Conservation (phyloP, 495 filamentous ascomycete species). For the Lophiostoma macrostomum region DNA sequence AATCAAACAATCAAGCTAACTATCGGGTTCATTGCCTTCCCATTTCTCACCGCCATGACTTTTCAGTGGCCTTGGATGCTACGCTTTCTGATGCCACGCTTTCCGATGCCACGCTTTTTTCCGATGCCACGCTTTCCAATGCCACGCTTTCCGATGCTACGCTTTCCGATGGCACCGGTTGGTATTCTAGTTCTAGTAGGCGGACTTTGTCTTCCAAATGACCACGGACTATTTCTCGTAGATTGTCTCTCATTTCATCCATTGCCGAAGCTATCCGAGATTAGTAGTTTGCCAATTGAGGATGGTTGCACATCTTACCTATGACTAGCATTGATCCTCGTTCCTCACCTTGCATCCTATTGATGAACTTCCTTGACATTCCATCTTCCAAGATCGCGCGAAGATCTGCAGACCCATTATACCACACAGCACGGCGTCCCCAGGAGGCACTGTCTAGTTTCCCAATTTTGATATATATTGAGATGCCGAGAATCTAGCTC, state of each 20-base stretch:
- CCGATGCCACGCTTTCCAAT: no score
- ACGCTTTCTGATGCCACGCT: slow-evolving; percentile 3
- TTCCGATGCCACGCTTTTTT: no score
- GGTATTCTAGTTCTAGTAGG: slow-evolving; percentile 2
- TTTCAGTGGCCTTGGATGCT: slow-evolving; percentile 3
- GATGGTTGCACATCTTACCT: not conserved
- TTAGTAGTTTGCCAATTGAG: slow-evolving; percentile 3
- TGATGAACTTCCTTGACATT: slow-evolving; percentile 1
- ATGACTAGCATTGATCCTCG: slow-evolving; percentile 5
- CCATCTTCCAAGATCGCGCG: not conserved
- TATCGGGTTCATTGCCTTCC: slow-evolving; percentile 5
- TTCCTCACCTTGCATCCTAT: slow-evolving; percentile 4
- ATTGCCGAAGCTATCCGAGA: not conserved
- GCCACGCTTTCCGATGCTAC: no score
- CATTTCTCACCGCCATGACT: slow-evolving; percentile 3
- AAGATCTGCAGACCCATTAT: slow-evolving; percentile 3
- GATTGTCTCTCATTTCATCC: slow-evolving; percentile 4
- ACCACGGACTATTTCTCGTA: slow-evolving; percentile 3
- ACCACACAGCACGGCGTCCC: slow-evolving; percentile 1
- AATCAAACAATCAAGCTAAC: slow-evolving; percentile 7
- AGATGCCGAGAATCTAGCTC: slow-evolving; percentile 2
- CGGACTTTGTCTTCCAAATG: slow-evolving; percentile 1
- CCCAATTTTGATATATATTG: slow-evolving; percentile 4
- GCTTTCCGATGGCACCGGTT: slow-evolving; percentile 3
- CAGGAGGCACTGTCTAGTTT: slow-evolving; percentile 5